Base-by-base conservation (phyloP, 768 basidiomycete genomes). In the Fomitopsis serialis region DNA sequence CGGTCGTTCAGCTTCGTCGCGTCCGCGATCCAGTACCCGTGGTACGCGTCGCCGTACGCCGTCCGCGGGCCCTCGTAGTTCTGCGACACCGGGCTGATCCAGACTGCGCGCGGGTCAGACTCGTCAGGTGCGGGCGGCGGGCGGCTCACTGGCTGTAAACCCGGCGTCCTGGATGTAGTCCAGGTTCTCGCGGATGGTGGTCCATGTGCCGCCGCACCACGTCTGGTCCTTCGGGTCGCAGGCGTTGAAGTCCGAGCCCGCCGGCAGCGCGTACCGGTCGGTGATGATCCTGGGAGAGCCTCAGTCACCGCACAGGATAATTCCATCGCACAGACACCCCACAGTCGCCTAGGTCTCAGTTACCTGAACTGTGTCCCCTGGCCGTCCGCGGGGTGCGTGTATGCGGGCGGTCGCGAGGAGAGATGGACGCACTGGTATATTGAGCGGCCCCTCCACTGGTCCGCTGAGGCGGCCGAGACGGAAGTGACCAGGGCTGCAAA, bases 121-220 rank as follows among this genome's bases (percentile, higher is more conserved):
- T n/a, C n/a, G n/a, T n/a, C n/a, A n/a, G n/a, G n/a, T n/a, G n/a
- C n/a, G n/a, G n/a, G n/a, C n/a, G n/a, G n/a, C n/a, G n/a, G n/a
- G n/a, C n/a, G n/a, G 66, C 76, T 42, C 40, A 82, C 85, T 71
- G 13, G 89, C 89, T 13, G 89, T 89, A 69, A 92, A 91, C 3
- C 90, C 90, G 54, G 87, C 87, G 54, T 83, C 68, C 60, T 90
- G 82, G 47, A 95, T 84, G 63, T 93, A 95, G 65, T 92, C 89
- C n/a, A 93, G 74, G 64, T 90, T 86, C 57, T 81, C 73, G 53
- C 74, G 79, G 58, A 92, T 79, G 9, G 81, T 74, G 49, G 79
- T 82, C 87, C 89, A 92, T n/a, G 84, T 89, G 5, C 91, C 89
- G n/a, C 91, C 91, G 56, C 90, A 93, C 75, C 81, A 90, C 0